Evolutionary conservation across 306 rosid genomes (phyloP), one percentile per base, ranked within the genome.

Genomic region (Benincasa hispida): DNA sequence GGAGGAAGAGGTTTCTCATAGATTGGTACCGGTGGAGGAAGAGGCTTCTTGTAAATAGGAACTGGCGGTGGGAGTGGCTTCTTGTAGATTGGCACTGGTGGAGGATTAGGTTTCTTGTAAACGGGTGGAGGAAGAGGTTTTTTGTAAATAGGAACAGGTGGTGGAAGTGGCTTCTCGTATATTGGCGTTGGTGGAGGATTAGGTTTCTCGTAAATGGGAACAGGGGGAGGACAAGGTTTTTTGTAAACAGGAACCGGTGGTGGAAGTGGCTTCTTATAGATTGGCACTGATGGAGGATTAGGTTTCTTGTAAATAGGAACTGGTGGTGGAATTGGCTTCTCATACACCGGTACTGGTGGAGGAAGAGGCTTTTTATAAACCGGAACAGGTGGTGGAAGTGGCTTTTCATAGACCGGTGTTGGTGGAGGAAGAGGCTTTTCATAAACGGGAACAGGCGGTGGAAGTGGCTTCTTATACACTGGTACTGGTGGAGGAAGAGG

Each of bases 51-150:
- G 27, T 74, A 82, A 0, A 74, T 0, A 0, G 85, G 85, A 0
- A 74, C 4, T 0, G 50, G 57, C 14, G 89, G n/a, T n/a, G n/a
- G n/a, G 89, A 0, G 86, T 83, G 88, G 88, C 32, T 82, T 77
- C 3, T 76, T 37, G 10, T 58, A 27, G 0, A 73, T 0, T 0
- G 91, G 87, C 0, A 79, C 27, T 0, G 80, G 85, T 0, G 87
- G 87, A 0, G 84, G 84, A 1, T 32, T 11, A 0, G 80, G 88
- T 9, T 86, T 79, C 0, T 57, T 19, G 19, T 73, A 70, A 4
- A 66, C 6, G 0, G 87, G 81, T 0, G 87, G 87, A 0, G 83
- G 92, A 17, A 27, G 41, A 0, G 90, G 88, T 0, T 84, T 78
- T 1, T 76, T 9, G 12, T 54, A 81, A n/a, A n/a, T n/a, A 0